These are phyloP conservation scores for Picochlorum sp. DNA, from an alignment of 139 green algal species.

Conservation along the genomic window DNA sequence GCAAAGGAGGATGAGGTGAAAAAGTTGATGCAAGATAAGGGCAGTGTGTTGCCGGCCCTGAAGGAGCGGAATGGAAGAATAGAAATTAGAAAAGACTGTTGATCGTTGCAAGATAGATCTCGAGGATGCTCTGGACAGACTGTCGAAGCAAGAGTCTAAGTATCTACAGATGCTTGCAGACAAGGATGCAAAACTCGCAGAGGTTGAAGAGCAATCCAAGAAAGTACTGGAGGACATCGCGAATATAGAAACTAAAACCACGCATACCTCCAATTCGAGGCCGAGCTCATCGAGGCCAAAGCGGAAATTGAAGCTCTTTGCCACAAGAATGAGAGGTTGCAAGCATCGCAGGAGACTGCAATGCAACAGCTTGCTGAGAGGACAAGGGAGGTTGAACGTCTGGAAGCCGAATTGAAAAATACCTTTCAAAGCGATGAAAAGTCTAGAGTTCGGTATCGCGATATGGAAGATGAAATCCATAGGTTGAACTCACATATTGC, in stretches of 20 bases:
- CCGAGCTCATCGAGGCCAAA: background rate
- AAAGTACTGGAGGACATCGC: background rate
- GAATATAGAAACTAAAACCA: background rate
- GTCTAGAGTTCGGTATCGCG: constrained; percentile 19
- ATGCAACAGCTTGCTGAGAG: background rate
- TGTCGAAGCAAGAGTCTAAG: background rate
- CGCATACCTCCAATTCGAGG: background rate
- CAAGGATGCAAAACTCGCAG: background rate
- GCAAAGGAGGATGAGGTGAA: constrained; percentile 39
- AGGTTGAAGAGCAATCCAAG: background rate
- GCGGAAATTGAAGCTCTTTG: background rate
- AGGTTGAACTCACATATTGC: constrained; percentile 60
- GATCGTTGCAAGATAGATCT: constrained; percentile 2
- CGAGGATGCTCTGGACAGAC: background rate
- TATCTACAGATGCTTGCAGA: background rate
- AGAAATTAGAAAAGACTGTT: constrained; percentile 40
- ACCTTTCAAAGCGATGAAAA: background rate
- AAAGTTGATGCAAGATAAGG: constrained; percentile 31
- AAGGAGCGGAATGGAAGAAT: constrained; percentile 40
- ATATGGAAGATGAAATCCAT: constrained; percentile 54
- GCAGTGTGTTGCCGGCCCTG: constrained; percentile 25
- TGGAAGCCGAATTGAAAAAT: background rate
- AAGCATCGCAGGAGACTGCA: background rate
- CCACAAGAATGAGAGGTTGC: background rate
- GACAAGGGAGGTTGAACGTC: constrained; percentile 25